Evolutionary conservation across 805 yeast genomes (phyloP), one percentile per base, ranked within the genome.

Genomic region (Kodamaea hsintzibuensis): DNA sequence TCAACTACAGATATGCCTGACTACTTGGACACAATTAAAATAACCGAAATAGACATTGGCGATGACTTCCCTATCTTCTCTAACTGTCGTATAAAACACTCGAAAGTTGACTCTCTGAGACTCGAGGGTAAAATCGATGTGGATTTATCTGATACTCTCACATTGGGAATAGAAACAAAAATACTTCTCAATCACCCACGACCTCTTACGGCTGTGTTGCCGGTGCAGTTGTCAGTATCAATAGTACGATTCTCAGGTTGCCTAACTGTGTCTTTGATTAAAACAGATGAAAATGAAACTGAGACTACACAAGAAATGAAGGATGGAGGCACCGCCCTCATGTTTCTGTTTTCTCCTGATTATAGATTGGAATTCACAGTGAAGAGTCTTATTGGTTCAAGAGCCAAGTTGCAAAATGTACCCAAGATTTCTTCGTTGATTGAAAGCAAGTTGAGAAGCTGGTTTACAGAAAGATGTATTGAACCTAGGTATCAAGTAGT

Each of bases 61-160:
- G 89, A 91, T 66, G 98, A 92, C 69, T 95, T 86, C 66, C 99
- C 99, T 2, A 89, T 95, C 50, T 89, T 95, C 66, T 89, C 96
- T 53, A 95, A 95, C 65, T 95, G 99, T 70, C 80, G 96, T 49
- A 89, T 95, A 39, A 79, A 78, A 57, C 84, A 83, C 56, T 79
- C 82, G 52, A 80, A 80, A 18, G 83, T 80, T 53, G 74, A 74
- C 1, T 76, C 81, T 17, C 75, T 84, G 14, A 71, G 85, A 43
- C 64, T 83, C 44, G 96, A 91, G 65, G 97, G 96, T 1, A 89
- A 88, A 60, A 91, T 92, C 33, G 97, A 92, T 68, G 96, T 92
- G 35, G 96, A 91, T 66, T 76, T 92, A 47, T 83, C 92, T 12
- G 98, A 92, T 64, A 86, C 96, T 4, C 72, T 92, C 38, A 89